Conservation (phyloP, 2,329 filamentous ascomycete genomes). For the Neocucurbitaria cava region DNA sequence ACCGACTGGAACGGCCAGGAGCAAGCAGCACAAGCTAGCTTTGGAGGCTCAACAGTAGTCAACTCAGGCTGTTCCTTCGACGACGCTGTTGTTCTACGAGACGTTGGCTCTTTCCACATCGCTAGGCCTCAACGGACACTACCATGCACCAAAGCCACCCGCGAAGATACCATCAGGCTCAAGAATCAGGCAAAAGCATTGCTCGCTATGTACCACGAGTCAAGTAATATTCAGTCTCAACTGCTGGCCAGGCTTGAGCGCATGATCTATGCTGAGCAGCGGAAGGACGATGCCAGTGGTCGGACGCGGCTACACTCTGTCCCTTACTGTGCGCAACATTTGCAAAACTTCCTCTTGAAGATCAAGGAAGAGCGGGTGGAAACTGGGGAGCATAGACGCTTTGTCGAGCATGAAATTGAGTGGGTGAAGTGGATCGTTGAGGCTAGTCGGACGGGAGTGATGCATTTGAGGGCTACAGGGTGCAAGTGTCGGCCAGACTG, state of each 20-base stretch:
- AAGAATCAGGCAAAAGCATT: conserved; percentile 25
- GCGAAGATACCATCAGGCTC: conserved; percentile 25
- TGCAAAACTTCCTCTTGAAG: conserved; percentile 25
- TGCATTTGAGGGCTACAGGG: conserved; percentile 35
- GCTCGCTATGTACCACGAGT: conserved; percentile 24
- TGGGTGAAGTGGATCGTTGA: conserved; percentile 40
- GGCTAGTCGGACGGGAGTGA: conserved; percentile 30
- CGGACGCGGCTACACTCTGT: conserved; percentile 3
- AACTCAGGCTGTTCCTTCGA: conserved; percentile 23
- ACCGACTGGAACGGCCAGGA: not conserved
- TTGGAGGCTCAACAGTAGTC: not conserved
- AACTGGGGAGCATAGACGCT: conserved; percentile 27
- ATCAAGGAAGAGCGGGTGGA: conserved; percentile 23
- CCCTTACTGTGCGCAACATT: conserved; percentile 14
- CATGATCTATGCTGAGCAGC: conserved; percentile 21
- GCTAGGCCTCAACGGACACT: conserved; percentile 20
- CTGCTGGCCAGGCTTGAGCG: conserved; percentile 30
- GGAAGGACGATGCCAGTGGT: not conserved
- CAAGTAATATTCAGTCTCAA: conserved; percentile 16
- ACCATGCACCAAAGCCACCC: conserved; percentile 32
- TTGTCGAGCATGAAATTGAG: conserved; percentile 37
- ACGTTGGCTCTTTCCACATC: conserved; percentile 26
- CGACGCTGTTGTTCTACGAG: conserved; percentile 32
- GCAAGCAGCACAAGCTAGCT: not conserved
- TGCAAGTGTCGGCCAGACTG: conserved; percentile 37